Evolutionary conservation across 2,329 filamentous ascomycete genomes (phyloP), one percentile per base, ranked within the genome.

Genomic region (Venturia carpophila): DNA sequence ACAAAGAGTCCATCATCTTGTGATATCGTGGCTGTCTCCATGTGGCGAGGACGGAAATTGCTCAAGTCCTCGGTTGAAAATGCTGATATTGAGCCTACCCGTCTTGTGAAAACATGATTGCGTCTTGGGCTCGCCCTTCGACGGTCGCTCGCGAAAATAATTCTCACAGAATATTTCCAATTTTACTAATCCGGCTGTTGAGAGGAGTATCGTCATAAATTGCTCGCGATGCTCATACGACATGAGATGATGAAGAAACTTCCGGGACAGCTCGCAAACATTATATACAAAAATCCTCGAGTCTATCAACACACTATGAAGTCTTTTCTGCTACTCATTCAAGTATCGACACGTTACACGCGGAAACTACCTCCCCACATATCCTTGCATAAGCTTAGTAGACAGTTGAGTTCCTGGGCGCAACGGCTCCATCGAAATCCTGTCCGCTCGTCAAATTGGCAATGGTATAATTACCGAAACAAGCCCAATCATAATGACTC

Each of bases 401-500:
- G 0, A 52, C 47, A 52, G 47, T 52, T 1, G 21, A 15, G 5
- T 52, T 52, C 47, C 21, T 34, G 11, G 27, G 27, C 30, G n/a
- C 52, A 58, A 77, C 71, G 1, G 75, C 75, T 2, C 77, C 79
- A 69, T 81, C 79, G 63, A 75, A 79, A 67, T 81, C 79, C 52
- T 73, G 69, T 0, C 74, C 76, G 66, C 73, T 76, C 4, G 71
- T 73, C 1, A 75, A 71, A 62, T 76, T 71, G 1, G 67, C 62
- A 49, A 81, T 68, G 1, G 77, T 79, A 67, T 80, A 82, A 67
- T 81, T 80, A 1, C 74, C 78, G 68, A 79, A 80, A 70, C 79
- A 82, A 45, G 76, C 78, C 67, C 76, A 80, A 17, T 79, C 71
- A 70, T 81, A 81, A 67, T 81, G 80, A 37, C 76, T 75, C 67